Conservation (phyloP, 83 land plant genomes). For the Thuja plicata region DNA sequence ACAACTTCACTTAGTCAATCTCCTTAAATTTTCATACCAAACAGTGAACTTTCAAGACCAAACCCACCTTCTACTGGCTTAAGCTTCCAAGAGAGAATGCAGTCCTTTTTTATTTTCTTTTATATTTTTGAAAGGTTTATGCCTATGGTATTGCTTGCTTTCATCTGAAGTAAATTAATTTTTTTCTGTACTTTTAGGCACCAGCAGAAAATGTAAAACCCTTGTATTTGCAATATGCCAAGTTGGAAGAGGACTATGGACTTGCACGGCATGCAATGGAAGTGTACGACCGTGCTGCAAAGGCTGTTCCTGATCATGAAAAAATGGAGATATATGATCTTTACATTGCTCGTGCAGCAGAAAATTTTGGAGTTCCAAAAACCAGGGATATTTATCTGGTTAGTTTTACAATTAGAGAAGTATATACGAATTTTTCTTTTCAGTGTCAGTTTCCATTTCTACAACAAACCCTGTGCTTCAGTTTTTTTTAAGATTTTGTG, state of each 20-base stretch:
- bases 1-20: neutral
- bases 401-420: slow-evolving; percentile 1
- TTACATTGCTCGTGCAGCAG: slow-evolving; percentile 92
- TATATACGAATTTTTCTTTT: neutral
- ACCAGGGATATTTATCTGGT: slow-evolving; percentile 93
- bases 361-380: slow-evolving; percentile 87
- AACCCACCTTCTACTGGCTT: no score
- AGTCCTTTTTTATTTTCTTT: neutral
- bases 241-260: slow-evolving; percentile 96
- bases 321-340: slow-evolving; percentile 93
- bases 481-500: neutral
- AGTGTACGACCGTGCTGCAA: slow-evolving; percentile 88
- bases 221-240: slow-evolving; percentile 89
- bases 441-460: neutral
- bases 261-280: slow-evolving; percentile 90
- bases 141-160: neutral
- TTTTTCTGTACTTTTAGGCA: slow-evolving; percentile 48
- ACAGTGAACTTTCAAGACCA: no score
- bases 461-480: neutral
- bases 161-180: neutral
- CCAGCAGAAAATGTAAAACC: slow-evolving; percentile 88
- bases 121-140: neutral
- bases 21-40: neutral
- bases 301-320: slow-evolving; percentile 84
- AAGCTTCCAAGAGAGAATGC: no score